Conservation (phyloP, 129 eudicot genomes). For the Chrysanthemum seticuspe region DNA sequence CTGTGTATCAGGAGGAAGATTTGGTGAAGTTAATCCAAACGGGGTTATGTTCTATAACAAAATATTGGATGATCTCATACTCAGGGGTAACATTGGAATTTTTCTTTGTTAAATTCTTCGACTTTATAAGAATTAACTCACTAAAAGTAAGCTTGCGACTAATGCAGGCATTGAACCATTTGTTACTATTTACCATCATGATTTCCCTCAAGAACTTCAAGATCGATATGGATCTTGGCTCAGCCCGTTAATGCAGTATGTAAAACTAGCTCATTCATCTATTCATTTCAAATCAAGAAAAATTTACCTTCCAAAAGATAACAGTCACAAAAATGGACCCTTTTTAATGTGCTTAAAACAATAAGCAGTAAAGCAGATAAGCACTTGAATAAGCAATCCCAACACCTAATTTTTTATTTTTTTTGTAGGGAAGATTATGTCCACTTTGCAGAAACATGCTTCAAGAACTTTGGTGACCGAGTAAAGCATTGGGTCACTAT, state of each 20-base stretch:
- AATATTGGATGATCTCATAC: slow-evolving; percentile 51
- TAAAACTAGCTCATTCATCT: neutral
- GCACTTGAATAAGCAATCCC: no score
- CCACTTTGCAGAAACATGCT: slow-evolving; percentile 66
- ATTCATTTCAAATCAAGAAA: neutral
- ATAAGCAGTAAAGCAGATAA: no score
- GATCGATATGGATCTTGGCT: slow-evolving; percentile 84
- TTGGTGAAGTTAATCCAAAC: slow-evolving; percentile 57
- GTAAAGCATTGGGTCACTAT: slow-evolving; percentile 77
- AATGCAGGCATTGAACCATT: slow-evolving; percentile 66
- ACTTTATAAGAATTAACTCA: neutral
- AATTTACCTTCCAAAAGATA: neutral
- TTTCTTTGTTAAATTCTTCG: neutral
- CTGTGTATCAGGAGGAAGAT: slow-evolving; percentile 61
- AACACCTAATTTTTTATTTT: neutral
- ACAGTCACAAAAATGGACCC: neutral
- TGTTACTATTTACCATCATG: slow-evolving; percentile 73
- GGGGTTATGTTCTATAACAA: slow-evolving; percentile 64
- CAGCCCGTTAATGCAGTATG: slow-evolving; percentile 77
- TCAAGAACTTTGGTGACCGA: slow-evolving; percentile 67
- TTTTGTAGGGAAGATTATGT: slow-evolving; percentile 68
- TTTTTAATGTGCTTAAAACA: no score
- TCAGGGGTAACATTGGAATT: slow-evolving; percentile 39
- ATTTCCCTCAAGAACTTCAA: slow-evolving; percentile 75
- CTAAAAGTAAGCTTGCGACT: slow-evolving; percentile 1